phyloP scores from a whole-genome alignment of 2,329 filamentous ascomycete species.

The Ceratocystis destructans region DNA sequence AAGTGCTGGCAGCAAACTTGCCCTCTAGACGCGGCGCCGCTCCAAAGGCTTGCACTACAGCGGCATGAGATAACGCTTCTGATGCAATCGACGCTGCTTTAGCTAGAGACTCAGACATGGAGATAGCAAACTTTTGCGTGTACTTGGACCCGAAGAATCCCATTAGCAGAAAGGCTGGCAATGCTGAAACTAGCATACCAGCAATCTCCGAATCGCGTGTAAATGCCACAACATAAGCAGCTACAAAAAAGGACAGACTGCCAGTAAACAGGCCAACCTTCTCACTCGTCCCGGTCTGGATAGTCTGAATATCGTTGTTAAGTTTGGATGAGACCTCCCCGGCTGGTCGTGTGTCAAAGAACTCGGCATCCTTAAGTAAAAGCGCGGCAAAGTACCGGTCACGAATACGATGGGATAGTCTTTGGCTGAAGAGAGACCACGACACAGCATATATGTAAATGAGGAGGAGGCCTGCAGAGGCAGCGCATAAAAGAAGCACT shows the following conservation, averaged over 20 bases:
- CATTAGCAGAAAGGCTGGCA: conserved; percentile 50
- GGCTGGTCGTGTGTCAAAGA: conserved; percentile 48
- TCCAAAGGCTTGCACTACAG: conserved; percentile 50
- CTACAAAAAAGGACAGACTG: conserved; percentile 51
- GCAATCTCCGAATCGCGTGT: conserved; percentile 49
- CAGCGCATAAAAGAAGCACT: conserved; percentile 47
- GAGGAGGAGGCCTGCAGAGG: conserved; percentile 46
- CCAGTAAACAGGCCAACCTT: conserved; percentile 54
- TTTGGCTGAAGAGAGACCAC: conserved; percentile 51
- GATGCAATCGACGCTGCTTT: conserved; percentile 49
- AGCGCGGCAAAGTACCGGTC: conserved; percentile 46
- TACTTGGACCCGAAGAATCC: conserved; percentile 41
- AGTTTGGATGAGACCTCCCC: conserved; percentile 51
- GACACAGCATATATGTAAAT: conserved; percentile 52
- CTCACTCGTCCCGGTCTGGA: conserved; percentile 55
- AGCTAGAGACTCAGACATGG: conserved; percentile 40
- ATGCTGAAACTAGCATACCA: conserved; percentile 47
- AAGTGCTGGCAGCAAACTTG: conserved; percentile 42
- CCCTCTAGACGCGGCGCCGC: conserved; percentile 44
- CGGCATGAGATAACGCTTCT: conserved; percentile 45
- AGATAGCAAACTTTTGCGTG: conserved; percentile 36
- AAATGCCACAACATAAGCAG: conserved; percentile 54
- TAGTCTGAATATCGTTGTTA: conserved; percentile 50
- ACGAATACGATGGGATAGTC: conserved; percentile 48
- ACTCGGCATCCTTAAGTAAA: conserved; percentile 47